phyloP scores from a whole-genome alignment of 2,329 filamentous ascomycete species.

The Aspergillus clavatus region DNA sequence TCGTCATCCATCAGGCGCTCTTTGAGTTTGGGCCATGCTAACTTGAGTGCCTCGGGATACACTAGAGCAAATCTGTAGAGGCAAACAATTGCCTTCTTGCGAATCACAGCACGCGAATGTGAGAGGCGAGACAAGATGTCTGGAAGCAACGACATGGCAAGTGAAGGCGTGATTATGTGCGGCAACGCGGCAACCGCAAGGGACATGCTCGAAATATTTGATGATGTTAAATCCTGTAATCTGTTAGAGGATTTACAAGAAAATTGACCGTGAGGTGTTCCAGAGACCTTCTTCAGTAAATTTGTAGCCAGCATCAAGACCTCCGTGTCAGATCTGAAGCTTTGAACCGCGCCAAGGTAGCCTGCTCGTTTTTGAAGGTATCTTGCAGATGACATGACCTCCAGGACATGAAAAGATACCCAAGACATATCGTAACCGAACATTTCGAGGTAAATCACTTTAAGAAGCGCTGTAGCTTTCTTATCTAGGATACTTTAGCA shows the following conservation, averaged over 20 bases:
- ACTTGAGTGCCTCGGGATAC: slow-evolving; percentile 88
- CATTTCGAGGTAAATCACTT: slow-evolving; percentile 98
- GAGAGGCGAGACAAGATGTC: slow-evolving; percentile 82
- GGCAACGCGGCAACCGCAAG: slow-evolving; percentile 87
- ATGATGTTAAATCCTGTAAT: slow-evolving; percentile 55
- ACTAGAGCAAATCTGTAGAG: slow-evolving; percentile 89
- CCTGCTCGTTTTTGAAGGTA: slow-evolving; percentile 93
- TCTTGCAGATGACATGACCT: slow-evolving; percentile 96
- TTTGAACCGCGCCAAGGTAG: slow-evolving; percentile 92
- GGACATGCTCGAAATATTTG: slow-evolving; percentile 68
- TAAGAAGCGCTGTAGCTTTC: slow-evolving; percentile 92
- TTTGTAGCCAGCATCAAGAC: slow-evolving; percentile 98
- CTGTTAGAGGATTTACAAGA: slow-evolving; percentile 11
- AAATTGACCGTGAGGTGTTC: not conserved
- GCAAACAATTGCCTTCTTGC: slow-evolving; percentile 95
- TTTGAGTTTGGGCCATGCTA: slow-evolving; percentile 96
- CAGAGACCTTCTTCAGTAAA: slow-evolving; percentile 76
- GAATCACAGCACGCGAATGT: slow-evolving; percentile 77
- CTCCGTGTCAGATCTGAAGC: slow-evolving; percentile 90
- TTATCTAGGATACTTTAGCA: slow-evolving; percentile 56
- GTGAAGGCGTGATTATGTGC: slow-evolving; percentile 86
- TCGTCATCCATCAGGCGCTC: slow-evolving; percentile 84
- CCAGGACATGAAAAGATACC: slow-evolving; percentile 96
- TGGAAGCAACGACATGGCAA: slow-evolving; percentile 81
- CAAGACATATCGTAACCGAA: slow-evolving; percentile 99